Base-by-base conservation (phyloP, 1,284 basidiomycete species). In the Cryptococcus sp. region DNA sequence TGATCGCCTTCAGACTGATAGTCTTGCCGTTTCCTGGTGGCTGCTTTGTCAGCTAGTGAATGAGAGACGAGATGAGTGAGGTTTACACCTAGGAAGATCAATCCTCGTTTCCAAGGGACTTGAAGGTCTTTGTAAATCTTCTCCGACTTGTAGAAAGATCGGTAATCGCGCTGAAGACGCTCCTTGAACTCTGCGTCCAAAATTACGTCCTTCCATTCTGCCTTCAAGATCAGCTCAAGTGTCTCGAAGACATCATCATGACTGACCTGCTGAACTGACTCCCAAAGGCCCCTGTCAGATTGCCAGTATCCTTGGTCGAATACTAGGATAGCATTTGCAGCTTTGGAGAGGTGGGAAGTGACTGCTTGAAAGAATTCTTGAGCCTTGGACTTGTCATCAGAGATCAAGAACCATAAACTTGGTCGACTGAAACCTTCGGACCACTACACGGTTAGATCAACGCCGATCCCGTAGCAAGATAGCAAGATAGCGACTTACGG, bases 11-110 rank as follows among this genome's bases (percentile, higher is more conserved):
- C 66, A 91, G 77, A 53, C 80, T 85, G 70, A 88, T 87, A 0
- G 87, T 90, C 73, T 90, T 90, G 3, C 88, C 88, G 56, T 91
- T 90, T 2, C 87, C 87, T 80, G 67, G 47, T 21, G 54, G 63
- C 60, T 64, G 37, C 19, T 39, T 18, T 7, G 44, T 53, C 22
- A 54, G 54, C 31, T 10, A 28, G 3, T 22, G 41, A 43, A 24
- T 16, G 41, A 23, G 19, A 5, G n/a, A 7, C 7, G 21, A 43
- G 19, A 21, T 21, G 41, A 16, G n/a, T 21, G 22, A 21, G 23
- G 40, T 46, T 50, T 34, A 60, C 50, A 22, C 55, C 52, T 5
- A 72, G 60, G 56, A 76, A 70, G 55, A 76, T 75, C 37, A 75
- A 46, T 2, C 75, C 75, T 13, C 74, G 55, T 81, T 91, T 91